These are phyloP conservation scores for Colletotrichum eleusines DNA, from an alignment of 2,329 filamentous ascomycete genomes.

Conservation along the genomic window DNA sequence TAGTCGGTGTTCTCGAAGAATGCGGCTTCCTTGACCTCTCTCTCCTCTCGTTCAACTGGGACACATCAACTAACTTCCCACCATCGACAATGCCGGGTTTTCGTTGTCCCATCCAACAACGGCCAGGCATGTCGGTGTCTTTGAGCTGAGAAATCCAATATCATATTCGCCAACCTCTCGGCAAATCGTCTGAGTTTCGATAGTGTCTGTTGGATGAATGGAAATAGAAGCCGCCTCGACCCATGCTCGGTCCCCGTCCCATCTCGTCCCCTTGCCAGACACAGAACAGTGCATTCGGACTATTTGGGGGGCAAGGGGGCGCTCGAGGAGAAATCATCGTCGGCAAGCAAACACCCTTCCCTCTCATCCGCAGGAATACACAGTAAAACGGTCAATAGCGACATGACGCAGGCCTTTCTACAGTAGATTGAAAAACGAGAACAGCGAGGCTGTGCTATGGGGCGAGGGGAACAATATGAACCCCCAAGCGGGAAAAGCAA, in stretches of 20 bases:
- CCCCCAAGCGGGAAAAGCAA: slow-evolving; percentile 13
- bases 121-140: slow-evolving; percentile 17
- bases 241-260: slow-evolving; percentile 12
- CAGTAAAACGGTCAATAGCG: slow-evolving; percentile 8
- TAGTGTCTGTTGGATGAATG: background rate
- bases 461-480: background rate
- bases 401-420: slow-evolving; percentile 9
- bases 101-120: background rate
- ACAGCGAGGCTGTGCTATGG: slow-evolving; percentile 30
- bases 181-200: background rate
- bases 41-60: background rate
- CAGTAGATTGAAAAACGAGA: slow-evolving; percentile 20
- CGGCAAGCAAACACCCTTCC: slow-evolving; percentile 1
- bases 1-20: slow-evolving; percentile 7
- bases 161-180: slow-evolving; percentile 22
- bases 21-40: background rate
- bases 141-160: slow-evolving; percentile 13
- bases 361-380: slow-evolving; percentile 12
- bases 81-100: background rate
- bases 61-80: background rate
- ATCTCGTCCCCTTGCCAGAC: background rate
- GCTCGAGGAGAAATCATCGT: background rate
- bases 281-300: slow-evolving; percentile 2
- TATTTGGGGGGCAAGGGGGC: too few relatives aligned
- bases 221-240: slow-evolving; percentile 4